A percentile compares a stretch with the other conserved stretches of the same genome.
Evolutionary conservation across 768 basidiomycete species (phyloP).

Genomic region (Hygrophorus pudorinus): DNA sequence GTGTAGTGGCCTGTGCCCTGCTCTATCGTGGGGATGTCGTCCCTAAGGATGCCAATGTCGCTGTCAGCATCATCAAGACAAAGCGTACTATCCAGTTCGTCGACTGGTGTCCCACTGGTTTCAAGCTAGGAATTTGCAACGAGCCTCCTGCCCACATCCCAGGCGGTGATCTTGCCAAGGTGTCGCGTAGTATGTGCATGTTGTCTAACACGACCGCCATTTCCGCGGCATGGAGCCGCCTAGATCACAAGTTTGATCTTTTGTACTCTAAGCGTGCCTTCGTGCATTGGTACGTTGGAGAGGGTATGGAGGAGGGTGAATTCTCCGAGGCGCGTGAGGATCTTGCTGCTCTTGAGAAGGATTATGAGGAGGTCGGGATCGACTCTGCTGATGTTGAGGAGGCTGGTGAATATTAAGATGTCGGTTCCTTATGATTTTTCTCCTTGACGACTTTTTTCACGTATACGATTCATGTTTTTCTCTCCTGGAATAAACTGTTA

Average conservation of each 20-base stretch:
- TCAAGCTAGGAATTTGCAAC: conserved; percentile 98
- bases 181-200: conserved; percentile 94
- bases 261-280: conserved; percentile 95
- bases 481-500: background rate
- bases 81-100: conserved; percentile 98
- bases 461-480: conserved; percentile 19
- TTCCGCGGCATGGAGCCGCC: conserved; percentile 88
- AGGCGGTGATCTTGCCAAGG: conserved; percentile 91
- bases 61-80: conserved; percentile 91
- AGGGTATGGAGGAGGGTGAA: conserved; percentile 99
- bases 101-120: conserved; percentile 97
- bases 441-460: conserved; percentile 13
- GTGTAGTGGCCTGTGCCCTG: conserved; percentile 78
- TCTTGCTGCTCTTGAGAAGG: conserved; percentile 93
- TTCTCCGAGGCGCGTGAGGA: conserved; percentile 98
- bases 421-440: conserved; percentile 11
- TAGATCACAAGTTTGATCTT: conserved; percentile 97
- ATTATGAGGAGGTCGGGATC: conserved; percentile 83
- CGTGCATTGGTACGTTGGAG: conserved; percentile 93
- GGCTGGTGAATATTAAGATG: conserved; percentile 38
- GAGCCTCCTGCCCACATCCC: conserved; percentile 90
- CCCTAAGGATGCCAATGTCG: conserved; percentile 90
- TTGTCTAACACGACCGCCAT: conserved; percentile 91
- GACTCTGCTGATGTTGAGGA: conserved; percentile 68
- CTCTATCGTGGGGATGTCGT: conserved; percentile 96